Percentiles rank a stretch among this genome's conserved stretches.
phyloP scores from a whole-genome alignment of 1,284 basidiomycete genomes.

The Mycosarcoma maydis region DNA sequence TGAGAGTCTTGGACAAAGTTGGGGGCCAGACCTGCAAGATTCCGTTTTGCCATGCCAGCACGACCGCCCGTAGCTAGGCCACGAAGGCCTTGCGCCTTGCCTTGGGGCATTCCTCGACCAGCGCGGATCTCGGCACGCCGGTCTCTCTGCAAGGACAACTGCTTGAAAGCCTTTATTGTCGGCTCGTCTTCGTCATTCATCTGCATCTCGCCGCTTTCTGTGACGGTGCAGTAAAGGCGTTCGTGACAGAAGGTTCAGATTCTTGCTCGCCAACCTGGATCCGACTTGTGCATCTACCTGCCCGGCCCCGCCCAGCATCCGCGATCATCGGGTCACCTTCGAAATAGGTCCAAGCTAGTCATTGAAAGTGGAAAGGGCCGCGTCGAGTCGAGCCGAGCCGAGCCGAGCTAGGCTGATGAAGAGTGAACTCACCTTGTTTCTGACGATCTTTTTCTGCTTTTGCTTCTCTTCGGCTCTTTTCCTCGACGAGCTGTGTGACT shows the following conservation, averaged over 20 bases:
- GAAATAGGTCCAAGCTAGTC: constrained; percentile 5
- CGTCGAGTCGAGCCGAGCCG: constrained; percentile 14
- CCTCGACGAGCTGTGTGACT: constrained; percentile 73
- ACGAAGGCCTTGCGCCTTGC: constrained; percentile 36
- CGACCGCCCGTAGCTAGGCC: constrained; percentile 43
- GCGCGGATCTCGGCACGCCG: constrained; percentile 29
- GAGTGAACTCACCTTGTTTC: constrained; percentile 55
- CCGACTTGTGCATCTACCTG: constrained; percentile 7
- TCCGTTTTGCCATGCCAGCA: constrained; percentile 48
- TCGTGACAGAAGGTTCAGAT: constrained; percentile 18
- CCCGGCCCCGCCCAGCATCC: constrained; percentile 10
- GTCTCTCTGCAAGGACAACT: constrained; percentile 32
- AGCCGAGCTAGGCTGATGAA: no score
- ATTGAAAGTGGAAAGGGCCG: constrained; percentile 16
- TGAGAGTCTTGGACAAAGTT: constrained; percentile 18
- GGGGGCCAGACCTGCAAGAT: constrained; percentile 41
- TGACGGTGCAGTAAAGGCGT: constrained; percentile 6
- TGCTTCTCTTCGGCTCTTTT: constrained; percentile 51
- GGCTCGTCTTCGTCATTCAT: constrained; percentile 23
- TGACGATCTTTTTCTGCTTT: constrained; percentile 49
- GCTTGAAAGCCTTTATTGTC: constrained; percentile 74
- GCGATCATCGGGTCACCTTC: constrained; percentile 6
- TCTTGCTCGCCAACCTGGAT: not conserved
- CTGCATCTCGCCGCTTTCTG: constrained; percentile 28
- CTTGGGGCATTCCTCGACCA: constrained; percentile 25